A percentile compares a stretch with the other conserved stretches of the same genome.
phyloP scores from a whole-genome alignment of 768 basidiomycete genomes.

The Bullera alba region DNA sequence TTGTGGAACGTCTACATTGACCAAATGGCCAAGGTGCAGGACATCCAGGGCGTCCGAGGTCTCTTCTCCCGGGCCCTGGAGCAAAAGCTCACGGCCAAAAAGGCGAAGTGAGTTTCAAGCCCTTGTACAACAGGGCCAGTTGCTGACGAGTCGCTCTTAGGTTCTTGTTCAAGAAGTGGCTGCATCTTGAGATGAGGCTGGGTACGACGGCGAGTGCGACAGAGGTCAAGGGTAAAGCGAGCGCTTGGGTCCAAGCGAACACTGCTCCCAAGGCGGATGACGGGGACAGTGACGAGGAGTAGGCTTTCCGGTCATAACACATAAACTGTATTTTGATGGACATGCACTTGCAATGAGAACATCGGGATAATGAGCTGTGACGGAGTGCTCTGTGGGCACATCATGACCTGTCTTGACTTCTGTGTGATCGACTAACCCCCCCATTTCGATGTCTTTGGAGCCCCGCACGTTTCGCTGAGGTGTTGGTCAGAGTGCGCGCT shows the following conservation, averaged over 20 bases:
- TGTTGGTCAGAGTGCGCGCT: too few relatives aligned
- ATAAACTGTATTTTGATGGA: too few relatives aligned
- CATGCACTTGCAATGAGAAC: too few relatives aligned
- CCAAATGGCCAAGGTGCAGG: slow-evolving; percentile 75
- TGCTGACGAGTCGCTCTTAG: slow-evolving; percentile 49
- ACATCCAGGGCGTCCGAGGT: slow-evolving; percentile 74
- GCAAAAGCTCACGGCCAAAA: slow-evolving; percentile 85
- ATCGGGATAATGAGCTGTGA: too few relatives aligned
- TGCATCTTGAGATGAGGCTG: slow-evolving; percentile 73
- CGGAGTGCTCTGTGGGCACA: too few relatives aligned
- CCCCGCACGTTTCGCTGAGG: too few relatives aligned
- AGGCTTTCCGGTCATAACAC: too few relatives aligned
- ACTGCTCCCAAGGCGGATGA: slow-evolving; percentile 5
- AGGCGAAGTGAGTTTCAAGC: slow-evolving; percentile 67
- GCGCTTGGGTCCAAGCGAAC: slow-evolving; percentile 61
- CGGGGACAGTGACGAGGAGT: slow-evolving; percentile 19
- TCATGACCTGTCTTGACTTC: too few relatives aligned
- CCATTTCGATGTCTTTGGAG: too few relatives aligned
- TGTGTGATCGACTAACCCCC: too few relatives aligned
- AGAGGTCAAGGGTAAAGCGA: slow-evolving; percentile 75
- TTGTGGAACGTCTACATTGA: slow-evolving; percentile 96
- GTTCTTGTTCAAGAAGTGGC: slow-evolving; percentile 96
- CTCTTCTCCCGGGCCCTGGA: slow-evolving; percentile 78
- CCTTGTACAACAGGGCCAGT: neutral
- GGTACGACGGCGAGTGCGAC: slow-evolving; percentile 80